Evolutionary conservation across 23 red algal genomes (phyloP).

Genomic region (Gracilaria caudata): DNA sequence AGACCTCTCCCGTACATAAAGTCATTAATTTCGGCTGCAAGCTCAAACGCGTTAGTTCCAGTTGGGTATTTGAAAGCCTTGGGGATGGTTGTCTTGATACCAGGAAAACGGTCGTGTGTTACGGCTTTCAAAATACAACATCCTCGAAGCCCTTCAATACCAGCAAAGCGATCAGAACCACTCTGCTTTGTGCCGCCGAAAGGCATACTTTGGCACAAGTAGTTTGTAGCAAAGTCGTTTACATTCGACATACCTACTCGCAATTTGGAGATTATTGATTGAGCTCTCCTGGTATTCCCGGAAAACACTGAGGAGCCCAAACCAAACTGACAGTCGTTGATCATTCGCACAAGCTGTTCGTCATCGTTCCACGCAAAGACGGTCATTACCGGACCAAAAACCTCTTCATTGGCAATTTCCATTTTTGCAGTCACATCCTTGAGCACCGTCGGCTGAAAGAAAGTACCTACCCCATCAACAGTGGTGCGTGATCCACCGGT

Average conservation of each 20-base stretch:
- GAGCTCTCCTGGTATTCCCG: conserved; percentile 44
- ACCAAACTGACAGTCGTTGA: conserved; percentile 88
- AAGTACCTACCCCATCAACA: conserved; percentile 18
- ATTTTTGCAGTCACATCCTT: conserved; percentile 64
- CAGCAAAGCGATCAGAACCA: conserved; percentile 96
- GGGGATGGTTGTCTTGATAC: conserved; percentile 78
- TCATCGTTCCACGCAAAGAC: conserved; percentile 75
- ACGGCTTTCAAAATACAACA: conserved; percentile 88
- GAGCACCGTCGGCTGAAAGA: conserved; percentile 83
- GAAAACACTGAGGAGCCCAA: conserved; percentile 83
- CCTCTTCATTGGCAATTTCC: conserved; percentile 93
- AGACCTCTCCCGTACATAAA: conserved; percentile 61
- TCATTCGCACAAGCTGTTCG: conserved; percentile 49
- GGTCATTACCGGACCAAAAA: conserved; percentile 93
- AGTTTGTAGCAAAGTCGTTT: conserved; percentile 97
- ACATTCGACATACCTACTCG: conserved; percentile 91
- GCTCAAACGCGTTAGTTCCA: conserved; percentile 43
- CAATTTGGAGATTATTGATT: conserved; percentile 32
- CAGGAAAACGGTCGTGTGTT: conserved; percentile 73
- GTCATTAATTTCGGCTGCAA: conserved; percentile 74
- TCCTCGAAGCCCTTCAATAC: conserved; percentile 92
- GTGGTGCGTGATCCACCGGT: conserved; percentile 43
- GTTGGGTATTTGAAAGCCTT: conserved; percentile 75
- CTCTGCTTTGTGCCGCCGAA: conserved; percentile 91
- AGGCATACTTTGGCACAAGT: conserved; percentile 94